Evolutionary conservation across 129 eudicot genomes (phyloP).

Genomic region (Tanacetum coccineum): DNA sequence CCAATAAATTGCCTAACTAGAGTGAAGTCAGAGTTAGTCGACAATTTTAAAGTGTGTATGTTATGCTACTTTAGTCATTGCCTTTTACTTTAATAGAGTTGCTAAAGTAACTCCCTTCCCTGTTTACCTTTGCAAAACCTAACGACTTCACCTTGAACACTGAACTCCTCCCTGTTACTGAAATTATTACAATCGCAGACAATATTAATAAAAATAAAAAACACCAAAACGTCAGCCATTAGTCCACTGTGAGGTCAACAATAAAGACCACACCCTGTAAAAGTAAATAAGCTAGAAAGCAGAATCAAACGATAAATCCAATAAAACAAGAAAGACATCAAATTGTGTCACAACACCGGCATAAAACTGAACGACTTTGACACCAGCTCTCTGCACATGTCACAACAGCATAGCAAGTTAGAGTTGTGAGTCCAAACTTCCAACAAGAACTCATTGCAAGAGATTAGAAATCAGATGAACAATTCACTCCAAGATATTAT

Average conservation of each 20-base stretch:
- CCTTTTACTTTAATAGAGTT: neutral
- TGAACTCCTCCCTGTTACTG: slow-evolving; percentile 14
- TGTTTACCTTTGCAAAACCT: neutral
- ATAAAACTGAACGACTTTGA: neutral
- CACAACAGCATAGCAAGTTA: slow-evolving; percentile 46
- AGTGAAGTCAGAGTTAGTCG: neutral
- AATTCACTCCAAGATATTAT: slow-evolving; percentile 56
- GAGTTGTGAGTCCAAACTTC: slow-evolving; percentile 48
- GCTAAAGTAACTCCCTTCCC: neutral
- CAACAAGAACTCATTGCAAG: slow-evolving; percentile 18
- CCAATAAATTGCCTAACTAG: neutral
- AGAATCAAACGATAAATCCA: slow-evolving; percentile 8
- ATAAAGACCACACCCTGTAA: neutral
- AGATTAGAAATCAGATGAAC: slow-evolving; percentile 48
- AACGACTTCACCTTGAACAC: neutral
- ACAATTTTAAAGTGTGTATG: neutral
- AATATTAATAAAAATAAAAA: neutral
- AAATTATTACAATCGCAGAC: slow-evolving; percentile 8
- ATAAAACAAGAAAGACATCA: slow-evolving; percentile 18
- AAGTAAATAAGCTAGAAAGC: neutral
- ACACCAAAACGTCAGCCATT: slow-evolving; percentile 8
- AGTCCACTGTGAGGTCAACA: slow-evolving; percentile 3
- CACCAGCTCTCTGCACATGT: slow-evolving; percentile 38
- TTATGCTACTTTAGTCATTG: neutral
- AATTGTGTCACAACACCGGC: slow-evolving; percentile 4